These are phyloP conservation scores for Anthracocystis setariae DNA, from an alignment of 1,284 basidiomycete species.

Conservation along the genomic window DNA sequence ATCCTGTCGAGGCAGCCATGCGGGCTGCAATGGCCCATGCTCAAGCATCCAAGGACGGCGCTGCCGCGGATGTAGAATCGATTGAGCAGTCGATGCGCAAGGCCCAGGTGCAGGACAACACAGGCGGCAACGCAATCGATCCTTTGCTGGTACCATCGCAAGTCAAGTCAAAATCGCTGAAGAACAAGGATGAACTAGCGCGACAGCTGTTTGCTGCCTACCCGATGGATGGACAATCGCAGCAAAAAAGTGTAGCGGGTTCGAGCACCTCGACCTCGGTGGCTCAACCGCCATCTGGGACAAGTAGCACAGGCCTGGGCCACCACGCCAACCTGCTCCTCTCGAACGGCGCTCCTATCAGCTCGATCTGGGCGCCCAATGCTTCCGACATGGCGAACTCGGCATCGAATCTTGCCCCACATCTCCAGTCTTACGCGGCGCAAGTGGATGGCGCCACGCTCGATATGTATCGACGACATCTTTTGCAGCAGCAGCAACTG, in stretches of 20 bases:
- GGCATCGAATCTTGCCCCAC: slow-evolving; percentile 11
- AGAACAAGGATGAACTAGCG: slow-evolving; percentile 25
- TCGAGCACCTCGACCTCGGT: slow-evolving; percentile 5
- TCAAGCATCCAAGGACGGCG: slow-evolving; percentile 6
- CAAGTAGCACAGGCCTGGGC: not conserved
- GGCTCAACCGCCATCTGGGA: slow-evolving; percentile 32
- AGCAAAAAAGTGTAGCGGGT: slow-evolving; percentile 5
- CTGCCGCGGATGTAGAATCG: slow-evolving; percentile 7
- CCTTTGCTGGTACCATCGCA: slow-evolving; percentile 34
- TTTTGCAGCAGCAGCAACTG: slow-evolving; percentile 17
- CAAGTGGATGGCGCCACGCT: not conserved
- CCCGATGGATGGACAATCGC: slow-evolving; percentile 10
- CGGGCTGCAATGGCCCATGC: slow-evolving; percentile 46
- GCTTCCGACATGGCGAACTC: slow-evolving; percentile 13
- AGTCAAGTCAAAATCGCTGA: slow-evolving; percentile 12
- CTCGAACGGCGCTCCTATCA: slow-evolving; percentile 37
- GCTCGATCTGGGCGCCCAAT: slow-evolving; percentile 46
- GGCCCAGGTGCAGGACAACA: slow-evolving; percentile 32
- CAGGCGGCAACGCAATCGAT: slow-evolving; percentile 1
- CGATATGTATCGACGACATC: slow-evolving; percentile 16
- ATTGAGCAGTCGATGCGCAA: slow-evolving; percentile 40
- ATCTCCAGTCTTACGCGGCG: slow-evolving; percentile 18
- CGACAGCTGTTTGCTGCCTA: slow-evolving; percentile 28
- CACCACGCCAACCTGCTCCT: slow-evolving; percentile 20
- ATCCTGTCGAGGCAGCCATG: slow-evolving; percentile 62